Evolutionary conservation across 768 basidiomycete species (phyloP), one percentile per base, ranked within the genome.

Genomic region (Cystobasidium onofrii): DNA sequence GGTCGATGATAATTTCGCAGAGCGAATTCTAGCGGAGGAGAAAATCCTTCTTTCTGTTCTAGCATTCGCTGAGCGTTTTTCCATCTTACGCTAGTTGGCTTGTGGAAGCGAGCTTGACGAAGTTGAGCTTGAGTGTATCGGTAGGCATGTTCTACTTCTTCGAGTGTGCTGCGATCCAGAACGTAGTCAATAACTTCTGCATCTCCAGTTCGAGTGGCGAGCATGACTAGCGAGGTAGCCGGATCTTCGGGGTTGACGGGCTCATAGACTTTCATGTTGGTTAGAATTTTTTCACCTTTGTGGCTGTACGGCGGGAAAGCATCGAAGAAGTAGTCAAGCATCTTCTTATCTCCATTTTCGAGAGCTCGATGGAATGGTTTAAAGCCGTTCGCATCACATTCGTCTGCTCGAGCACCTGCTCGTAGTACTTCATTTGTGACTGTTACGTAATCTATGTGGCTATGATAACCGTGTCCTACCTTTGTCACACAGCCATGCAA

Each of bases 361-460:
- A 90, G 79, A 12, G 88, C 88, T 64, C 86, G 76, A 80, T 91
- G 89, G 81, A 89, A 87, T 1, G 88, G 85, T 1, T 89, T 88
- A 62, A 84, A 82, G 27, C 85, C 85, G 63, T 82, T 76, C 0
- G 83, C 84, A 80, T 90, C 84, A 65, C 86, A 85, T 79, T 90
- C 90, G 74, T 90, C 89, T 23, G 86, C 83, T 75, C 90, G 88
- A 62, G 88, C 89, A 81, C 86, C 90, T 90, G 78, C 34, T 74
- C 61, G 29, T 44, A 73, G n/a, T n/a, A n/a, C n/a, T n/a, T n/a
- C n/a, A n/a, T n/a, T n/a, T n/a, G n/a, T n/a, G n/a, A n/a, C n/a
- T n/a, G n/a, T n/a, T n/a, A n/a, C n/a, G n/a, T n/a, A n/a, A n/a
- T n/a, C n/a, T n/a, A n/a, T n/a, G n/a, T n/a, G n/a, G n/a, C n/a